Evolutionary conservation across 495 filamentous ascomycete species (phyloP).

Genomic region (Podospora pseudopauciseta): DNA sequence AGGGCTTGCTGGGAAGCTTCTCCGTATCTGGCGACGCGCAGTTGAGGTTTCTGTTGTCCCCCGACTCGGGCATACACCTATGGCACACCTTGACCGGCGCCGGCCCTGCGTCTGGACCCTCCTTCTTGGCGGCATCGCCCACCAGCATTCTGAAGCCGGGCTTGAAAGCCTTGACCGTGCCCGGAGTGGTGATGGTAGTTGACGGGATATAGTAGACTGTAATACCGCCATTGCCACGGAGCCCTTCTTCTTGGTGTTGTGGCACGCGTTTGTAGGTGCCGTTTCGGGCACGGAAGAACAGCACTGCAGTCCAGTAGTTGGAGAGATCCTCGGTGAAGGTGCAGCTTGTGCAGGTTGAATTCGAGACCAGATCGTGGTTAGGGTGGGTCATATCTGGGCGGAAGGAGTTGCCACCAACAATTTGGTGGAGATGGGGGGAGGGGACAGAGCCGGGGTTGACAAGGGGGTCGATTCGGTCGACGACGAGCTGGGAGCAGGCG

Average conservation of each 20-base stretch:
- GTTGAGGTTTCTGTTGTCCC: slow-evolving; percentile 43
- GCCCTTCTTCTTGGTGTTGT: slow-evolving; percentile 39
- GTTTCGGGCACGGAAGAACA: slow-evolving; percentile 45
- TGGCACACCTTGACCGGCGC: slow-evolving; percentile 41
- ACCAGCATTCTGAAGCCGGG: slow-evolving; percentile 42
- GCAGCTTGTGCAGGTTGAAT: slow-evolving; percentile 41
- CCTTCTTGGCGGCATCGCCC: slow-evolving; percentile 32
- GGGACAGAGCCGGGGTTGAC: slow-evolving; percentile 37
- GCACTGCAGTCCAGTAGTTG: slow-evolving; percentile 46
- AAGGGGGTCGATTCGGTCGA: slow-evolving; percentile 34
- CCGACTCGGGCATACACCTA: slow-evolving; percentile 40
- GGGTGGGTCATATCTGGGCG: slow-evolving; percentile 36
- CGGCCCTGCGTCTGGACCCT: slow-evolving; percentile 8
- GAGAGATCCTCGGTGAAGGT: slow-evolving; percentile 42
- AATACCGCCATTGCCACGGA: slow-evolving; percentile 41
- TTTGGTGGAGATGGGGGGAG: slow-evolving; percentile 41
- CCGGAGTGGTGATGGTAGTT: slow-evolving; percentile 32
- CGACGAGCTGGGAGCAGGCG: slow-evolving; percentile 30
- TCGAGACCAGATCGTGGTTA: slow-evolving; percentile 33
- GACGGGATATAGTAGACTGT: slow-evolving; percentile 50
- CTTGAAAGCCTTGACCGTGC: slow-evolving; percentile 45
- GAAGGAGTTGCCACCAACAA: slow-evolving; percentile 43
- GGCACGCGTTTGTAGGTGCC: slow-evolving; percentile 44
- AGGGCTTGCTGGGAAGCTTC: slow-evolving; percentile 36
- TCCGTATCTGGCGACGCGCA: slow-evolving; percentile 45